Percentiles rank a stretch among this genome's conserved stretches.
These are phyloP conservation scores for Neoboletus subvelutipes DNA, from an alignment of 768 basidiomycete species.

Conservation along the genomic window DNA sequence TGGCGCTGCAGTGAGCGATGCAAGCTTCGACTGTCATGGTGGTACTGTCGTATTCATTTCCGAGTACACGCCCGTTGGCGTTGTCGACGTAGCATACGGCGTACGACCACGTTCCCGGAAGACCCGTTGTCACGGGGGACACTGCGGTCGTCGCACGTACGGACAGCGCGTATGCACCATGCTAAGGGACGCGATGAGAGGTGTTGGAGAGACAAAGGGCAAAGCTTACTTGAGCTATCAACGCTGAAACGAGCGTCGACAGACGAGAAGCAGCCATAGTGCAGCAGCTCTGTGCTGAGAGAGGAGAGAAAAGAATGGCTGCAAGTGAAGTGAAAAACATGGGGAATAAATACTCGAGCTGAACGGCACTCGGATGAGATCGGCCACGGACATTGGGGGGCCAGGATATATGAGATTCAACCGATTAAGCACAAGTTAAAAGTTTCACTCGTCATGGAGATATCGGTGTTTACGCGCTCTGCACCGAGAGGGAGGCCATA, in stretches of 20 bases:
- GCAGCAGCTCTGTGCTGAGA: no score
- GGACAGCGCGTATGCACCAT: not conserved
- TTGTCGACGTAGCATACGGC: constrained; percentile 73
- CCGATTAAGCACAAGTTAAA: no score
- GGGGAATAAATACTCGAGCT: no score
- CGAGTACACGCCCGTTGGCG: constrained; percentile 61
- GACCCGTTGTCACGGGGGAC: constrained; percentile 47
- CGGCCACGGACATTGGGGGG: no score
- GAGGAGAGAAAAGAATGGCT: no score
- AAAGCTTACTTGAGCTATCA: not conserved
- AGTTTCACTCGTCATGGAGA: no score
- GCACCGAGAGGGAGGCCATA: no score
- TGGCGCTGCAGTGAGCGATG: constrained; percentile 51
- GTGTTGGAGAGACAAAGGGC: not conserved
- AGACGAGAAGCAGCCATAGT: constrained; percentile 2
- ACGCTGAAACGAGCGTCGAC: not conserved
- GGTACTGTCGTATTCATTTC: constrained; percentile 38
- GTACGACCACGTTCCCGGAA: constrained; percentile 59
- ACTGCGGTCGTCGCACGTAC: not conserved
- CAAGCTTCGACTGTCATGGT: constrained; percentile 62
- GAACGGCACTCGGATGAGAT: no score
- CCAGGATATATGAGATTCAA: no score
- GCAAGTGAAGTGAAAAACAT: not conserved
- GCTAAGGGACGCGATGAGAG: not conserved
- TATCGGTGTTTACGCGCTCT: no score